A percentile compares a stretch with the other conserved stretches of the same genome.
phyloP scores from a whole-genome alignment of 2,329 filamentous ascomycete genomes.

The Scopulariopsis brevicaulis region DNA sequence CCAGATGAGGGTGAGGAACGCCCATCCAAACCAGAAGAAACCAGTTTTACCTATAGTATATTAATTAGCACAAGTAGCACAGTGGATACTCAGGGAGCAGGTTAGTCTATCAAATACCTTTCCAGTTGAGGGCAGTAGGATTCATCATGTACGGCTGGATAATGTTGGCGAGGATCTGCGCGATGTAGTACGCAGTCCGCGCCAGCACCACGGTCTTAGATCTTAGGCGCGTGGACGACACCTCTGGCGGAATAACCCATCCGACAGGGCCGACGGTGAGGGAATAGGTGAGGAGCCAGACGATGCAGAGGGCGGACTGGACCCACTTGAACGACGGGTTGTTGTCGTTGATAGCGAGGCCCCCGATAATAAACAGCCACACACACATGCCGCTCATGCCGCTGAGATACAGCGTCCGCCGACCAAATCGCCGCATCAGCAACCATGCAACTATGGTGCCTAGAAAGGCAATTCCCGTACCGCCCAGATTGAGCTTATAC shows the following conservation, averaged over 20 bases:
- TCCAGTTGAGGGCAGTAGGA: slow-evolving; percentile 23
- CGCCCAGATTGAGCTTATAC: slow-evolving; percentile 25
- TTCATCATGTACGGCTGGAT: slow-evolving; percentile 23
- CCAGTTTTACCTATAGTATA: slow-evolving; percentile 19
- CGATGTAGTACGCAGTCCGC: slow-evolving; percentile 58
- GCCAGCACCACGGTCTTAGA: slow-evolving; percentile 89
- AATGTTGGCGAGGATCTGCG: slow-evolving; percentile 12
- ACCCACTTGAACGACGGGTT: background rate
- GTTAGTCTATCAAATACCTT: slow-evolving; percentile 4
- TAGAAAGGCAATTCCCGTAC: slow-evolving; percentile 24
- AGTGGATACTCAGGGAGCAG: background rate
- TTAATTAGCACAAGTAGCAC: background rate
- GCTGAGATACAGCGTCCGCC: slow-evolving; percentile 28
- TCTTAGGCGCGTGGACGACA: slow-evolving; percentile 71
- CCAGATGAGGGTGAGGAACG: slow-evolving; percentile 31
- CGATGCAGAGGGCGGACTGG: background rate
- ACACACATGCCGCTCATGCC: slow-evolving; percentile 27
- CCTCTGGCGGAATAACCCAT: slow-evolving; percentile 77
- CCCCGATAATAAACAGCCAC: slow-evolving; percentile 27
- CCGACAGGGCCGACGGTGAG: slow-evolving; percentile 44
- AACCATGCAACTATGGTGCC: slow-evolving; percentile 32
- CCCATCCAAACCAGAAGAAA: slow-evolving; percentile 29
- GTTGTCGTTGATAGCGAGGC: slow-evolving; percentile 23
- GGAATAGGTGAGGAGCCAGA: background rate
- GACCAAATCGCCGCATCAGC: slow-evolving; percentile 27